Evolutionary conservation across 2,329 filamentous ascomycete genomes (phyloP).

Genomic region (Alternaria rosae): DNA sequence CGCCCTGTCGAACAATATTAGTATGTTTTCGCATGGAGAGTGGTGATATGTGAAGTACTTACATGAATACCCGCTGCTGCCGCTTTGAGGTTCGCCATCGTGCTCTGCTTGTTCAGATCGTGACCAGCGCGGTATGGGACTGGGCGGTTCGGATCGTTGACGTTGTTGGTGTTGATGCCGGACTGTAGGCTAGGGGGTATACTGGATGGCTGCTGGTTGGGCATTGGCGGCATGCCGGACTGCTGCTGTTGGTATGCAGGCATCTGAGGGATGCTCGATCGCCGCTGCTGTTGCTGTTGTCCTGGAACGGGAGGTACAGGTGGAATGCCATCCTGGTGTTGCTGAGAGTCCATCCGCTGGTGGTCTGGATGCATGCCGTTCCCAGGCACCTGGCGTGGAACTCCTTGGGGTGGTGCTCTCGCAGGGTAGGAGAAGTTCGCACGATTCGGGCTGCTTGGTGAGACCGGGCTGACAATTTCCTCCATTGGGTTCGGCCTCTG

Average conservation of each 20-base stretch:
- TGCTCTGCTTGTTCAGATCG: conserved; percentile 34
- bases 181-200: conserved; percentile 10
- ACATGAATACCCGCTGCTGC: conserved; percentile 49
- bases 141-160: conserved; percentile 26
- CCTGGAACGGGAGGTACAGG: conserved; percentile 7
- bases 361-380: conserved; percentile 10
- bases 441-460: conserved; percentile 36
- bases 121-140: conserved; percentile 34
- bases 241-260: conserved; percentile 20
- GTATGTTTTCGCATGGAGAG: not conserved
- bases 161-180: conserved; percentile 11
- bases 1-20: conserved; percentile 32
- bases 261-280: conserved; percentile 6
- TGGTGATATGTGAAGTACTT: conserved; percentile 12
- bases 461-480: conserved; percentile 32
- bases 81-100: conserved; percentile 44
- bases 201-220: conserved; percentile 1
- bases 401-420: conserved; percentile 41
- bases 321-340: conserved; percentile 10
- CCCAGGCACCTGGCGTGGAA: conserved; percentile 37
- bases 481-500: conserved; percentile 45
- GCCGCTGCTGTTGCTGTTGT: conserved; percentile 1
- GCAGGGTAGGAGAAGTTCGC: conserved; percentile 49
- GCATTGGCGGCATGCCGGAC: conserved; percentile 14
- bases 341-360: conserved; percentile 3